A percentile compares a stretch with the other conserved stretches of the same genome.
Conservation (phyloP, 78 protist genomes). For the Abeoforma whisleri region DNA sequence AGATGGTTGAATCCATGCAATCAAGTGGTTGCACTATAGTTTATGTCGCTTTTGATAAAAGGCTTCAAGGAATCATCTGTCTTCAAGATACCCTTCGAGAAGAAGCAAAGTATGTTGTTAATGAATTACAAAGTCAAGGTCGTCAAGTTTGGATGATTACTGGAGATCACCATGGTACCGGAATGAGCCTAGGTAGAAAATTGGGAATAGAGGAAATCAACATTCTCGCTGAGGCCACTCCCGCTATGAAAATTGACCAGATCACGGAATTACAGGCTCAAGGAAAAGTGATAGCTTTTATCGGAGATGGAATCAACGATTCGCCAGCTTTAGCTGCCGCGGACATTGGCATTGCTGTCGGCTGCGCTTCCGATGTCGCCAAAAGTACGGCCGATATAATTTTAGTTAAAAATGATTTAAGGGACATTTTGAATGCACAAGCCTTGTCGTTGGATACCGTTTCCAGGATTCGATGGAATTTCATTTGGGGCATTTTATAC, state of each 20-base stretch:
- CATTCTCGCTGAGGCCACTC: slow-evolving; percentile 66
- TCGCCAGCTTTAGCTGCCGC: slow-evolving; percentile 57
- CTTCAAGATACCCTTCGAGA: slow-evolving; percentile 12
- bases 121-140: slow-evolving; percentile 16
- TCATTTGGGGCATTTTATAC: slow-evolving; percentile 62
- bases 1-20: background rate
- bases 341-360: slow-evolving; percentile 64
- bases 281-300: slow-evolving; percentile 68
- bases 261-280: slow-evolving; percentile 60
- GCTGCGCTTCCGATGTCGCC: slow-evolving; percentile 61
- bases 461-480: slow-evolving; percentile 53
- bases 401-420: slow-evolving; percentile 32
- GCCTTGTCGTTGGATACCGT: slow-evolving; percentile 27
- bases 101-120: background rate
- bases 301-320: slow-evolving; percentile 95
- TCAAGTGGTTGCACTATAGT: slow-evolving; percentile 47
- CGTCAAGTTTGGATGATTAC: slow-evolving; percentile 21
- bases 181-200: background rate
- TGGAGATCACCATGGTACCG: slow-evolving; percentile 24
- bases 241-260: slow-evolving; percentile 60
- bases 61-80: background rate
- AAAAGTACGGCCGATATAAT: slow-evolving; percentile 59
- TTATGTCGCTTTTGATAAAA: slow-evolving; percentile 31
- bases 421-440: slow-evolving; percentile 27
- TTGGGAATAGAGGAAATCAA: slow-evolving; percentile 21